A percentile compares a stretch with the other conserved stretches of the same genome.
phyloP scores from a whole-genome alignment of 2,329 filamentous ascomycete species.

The Endoconidiophora polonica region DNA sequence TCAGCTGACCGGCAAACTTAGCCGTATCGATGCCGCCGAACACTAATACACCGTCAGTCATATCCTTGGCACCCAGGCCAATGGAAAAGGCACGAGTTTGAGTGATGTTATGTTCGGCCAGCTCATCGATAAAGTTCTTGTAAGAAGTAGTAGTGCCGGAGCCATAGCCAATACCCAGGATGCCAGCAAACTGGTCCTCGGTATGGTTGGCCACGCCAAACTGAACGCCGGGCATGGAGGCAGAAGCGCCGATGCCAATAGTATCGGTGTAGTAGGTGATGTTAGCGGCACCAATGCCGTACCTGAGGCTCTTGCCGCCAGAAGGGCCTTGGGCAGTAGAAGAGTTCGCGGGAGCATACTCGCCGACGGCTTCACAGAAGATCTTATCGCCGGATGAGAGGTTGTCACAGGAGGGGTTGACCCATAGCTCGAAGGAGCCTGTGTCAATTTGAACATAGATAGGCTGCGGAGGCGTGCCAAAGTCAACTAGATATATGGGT shows the following conservation, averaged over 20 bases:
- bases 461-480: constrained; percentile 36
- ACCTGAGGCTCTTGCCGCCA: constrained; percentile 26
- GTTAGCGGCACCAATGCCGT: constrained; percentile 35
- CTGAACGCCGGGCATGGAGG: constrained; percentile 34
- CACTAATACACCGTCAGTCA: constrained; percentile 44
- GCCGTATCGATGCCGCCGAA: constrained; percentile 51
- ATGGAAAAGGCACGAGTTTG: constrained; percentile 47
- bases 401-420: constrained; percentile 41
- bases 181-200: constrained; percentile 34
- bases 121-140: constrained; percentile 34
- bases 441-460: constrained; percentile 41
- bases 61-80: constrained; percentile 44
- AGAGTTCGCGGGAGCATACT: constrained; percentile 27
- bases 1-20: constrained; percentile 44
- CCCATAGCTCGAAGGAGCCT: constrained; percentile 43
- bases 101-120: constrained; percentile 35
- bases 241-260: constrained; percentile 26
- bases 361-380: constrained; percentile 31
- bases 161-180: constrained; percentile 61
- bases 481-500: constrained; percentile 21
- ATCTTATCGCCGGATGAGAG: constrained; percentile 21
- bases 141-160: constrained; percentile 29
- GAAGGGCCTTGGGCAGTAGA: constrained; percentile 21
- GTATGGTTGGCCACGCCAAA: constrained; percentile 46
- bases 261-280: constrained; percentile 33